A percentile compares a stretch with the other conserved stretches of the same genome.
These are phyloP conservation scores for Alternaria conjuncta DNA, from an alignment of 2,329 filamentous ascomycete species.

Conservation along the genomic window DNA sequence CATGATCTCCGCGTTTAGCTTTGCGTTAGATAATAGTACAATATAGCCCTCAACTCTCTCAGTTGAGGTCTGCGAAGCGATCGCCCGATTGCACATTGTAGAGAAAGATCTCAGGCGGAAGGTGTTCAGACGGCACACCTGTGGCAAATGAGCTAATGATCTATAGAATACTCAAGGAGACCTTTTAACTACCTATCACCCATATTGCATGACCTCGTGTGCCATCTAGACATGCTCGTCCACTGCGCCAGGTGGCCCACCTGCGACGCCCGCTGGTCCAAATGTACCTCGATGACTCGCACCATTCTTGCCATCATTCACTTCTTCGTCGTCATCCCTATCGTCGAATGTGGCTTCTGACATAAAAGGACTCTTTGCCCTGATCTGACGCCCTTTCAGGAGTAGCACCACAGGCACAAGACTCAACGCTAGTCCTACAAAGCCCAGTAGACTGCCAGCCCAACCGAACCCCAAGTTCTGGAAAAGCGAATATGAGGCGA, in stretches of 20 bases:
- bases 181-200: too few species aligned
- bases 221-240: neutral
- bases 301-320: neutral
- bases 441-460: slow-evolving; percentile 54
- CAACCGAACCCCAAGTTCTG: slow-evolving; percentile 51
- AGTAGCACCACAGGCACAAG: slow-evolving; percentile 52
- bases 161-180: too few species aligned
- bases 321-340: slow-evolving; percentile 17
- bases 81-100: neutral
- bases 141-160: too few species aligned
- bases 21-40: neutral
- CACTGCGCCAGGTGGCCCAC: slow-evolving; percentile 11
- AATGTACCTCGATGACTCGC: neutral
- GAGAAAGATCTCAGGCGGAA: neutral
- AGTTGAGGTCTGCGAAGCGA: neutral
- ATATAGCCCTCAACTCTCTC: neutral
- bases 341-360: slow-evolving; percentile 31
- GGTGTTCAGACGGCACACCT: neutral
- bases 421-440: slow-evolving; percentile 50
- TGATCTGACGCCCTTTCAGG: slow-evolving; percentile 50
- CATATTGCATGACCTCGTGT: neutral
- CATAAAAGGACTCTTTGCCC: slow-evolving; percentile 46
- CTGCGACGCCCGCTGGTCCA: slow-evolving; percentile 16
- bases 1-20: neutral
- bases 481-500: slow-evolving; percentile 52